A percentile compares a stretch with the other conserved stretches of the same genome.
These are phyloP conservation scores for Xanthoceras sorbifolium DNA, from an alignment of 345 rosid genomes.

Conservation along the genomic window DNA sequence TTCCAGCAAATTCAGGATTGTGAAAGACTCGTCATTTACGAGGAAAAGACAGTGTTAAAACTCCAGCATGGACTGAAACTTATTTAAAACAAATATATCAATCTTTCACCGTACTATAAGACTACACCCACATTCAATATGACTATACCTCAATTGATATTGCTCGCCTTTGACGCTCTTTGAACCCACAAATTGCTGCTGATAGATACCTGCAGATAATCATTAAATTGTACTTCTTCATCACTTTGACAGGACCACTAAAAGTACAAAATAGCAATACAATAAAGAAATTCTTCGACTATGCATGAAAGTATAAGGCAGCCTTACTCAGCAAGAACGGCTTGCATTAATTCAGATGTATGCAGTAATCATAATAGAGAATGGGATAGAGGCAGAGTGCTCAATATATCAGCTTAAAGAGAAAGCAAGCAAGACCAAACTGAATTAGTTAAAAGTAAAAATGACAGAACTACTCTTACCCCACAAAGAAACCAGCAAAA, in stretches of 20 bases:
- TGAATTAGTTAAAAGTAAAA: slow-evolving; percentile 2
- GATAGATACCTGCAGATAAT: slow-evolving; percentile 47
- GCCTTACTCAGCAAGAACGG: too few relatives aligned
- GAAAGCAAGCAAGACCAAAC: background rate
- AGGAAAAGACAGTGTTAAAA: too few relatives aligned
- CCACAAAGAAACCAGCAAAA: slow-evolving; percentile 61
- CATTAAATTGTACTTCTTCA: background rate
- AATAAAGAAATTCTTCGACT: background rate
- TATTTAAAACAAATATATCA: background rate
- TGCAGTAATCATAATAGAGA: background rate
- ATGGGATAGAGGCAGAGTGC: too few relatives aligned
- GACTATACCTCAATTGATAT: slow-evolving; percentile 58
- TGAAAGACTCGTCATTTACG: background rate
- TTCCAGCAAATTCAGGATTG: background rate
- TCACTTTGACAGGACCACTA: background rate
- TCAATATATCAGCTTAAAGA: background rate
- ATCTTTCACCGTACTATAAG: background rate
- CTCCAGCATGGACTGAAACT: background rate
- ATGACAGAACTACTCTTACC: slow-evolving; percentile 36
- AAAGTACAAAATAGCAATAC: background rate
- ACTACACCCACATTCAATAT: background rate
- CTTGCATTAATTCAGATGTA: background rate
- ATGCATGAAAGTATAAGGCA: background rate
- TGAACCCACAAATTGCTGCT: slow-evolving; percentile 49
- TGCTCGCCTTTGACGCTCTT: slow-evolving; percentile 61